phyloP scores from a whole-genome alignment of 192 early-diverging fungal genomes.

The Dissophora ornata region DNA sequence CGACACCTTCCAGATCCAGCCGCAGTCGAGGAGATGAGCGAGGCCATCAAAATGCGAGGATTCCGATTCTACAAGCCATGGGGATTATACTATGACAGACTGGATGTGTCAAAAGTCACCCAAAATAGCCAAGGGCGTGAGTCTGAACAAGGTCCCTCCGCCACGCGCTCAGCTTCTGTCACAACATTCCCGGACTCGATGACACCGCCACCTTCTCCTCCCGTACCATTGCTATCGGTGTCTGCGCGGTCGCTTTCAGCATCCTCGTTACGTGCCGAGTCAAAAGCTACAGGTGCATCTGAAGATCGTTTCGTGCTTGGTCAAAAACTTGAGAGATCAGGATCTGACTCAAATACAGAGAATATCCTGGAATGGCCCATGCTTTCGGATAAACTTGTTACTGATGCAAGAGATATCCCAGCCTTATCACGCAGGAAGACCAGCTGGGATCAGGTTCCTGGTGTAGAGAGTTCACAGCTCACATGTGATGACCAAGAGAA shows the following conservation, averaged over 20 bases:
- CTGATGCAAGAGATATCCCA: slow-evolving; percentile 21
- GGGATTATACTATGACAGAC: not conserved
- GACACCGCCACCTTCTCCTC: not conserved
- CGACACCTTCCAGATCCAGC: slow-evolving; percentile 21
- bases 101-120: not conserved
- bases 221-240: not conserved
- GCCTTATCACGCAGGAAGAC: slow-evolving; percentile 13
- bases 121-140: not conserved
- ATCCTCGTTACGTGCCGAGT: too few relatives aligned
- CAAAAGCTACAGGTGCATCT: not conserved
- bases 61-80: slow-evolving; percentile 1
- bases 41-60: slow-evolving; percentile 7
- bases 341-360: not conserved
- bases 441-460: slow-evolving; percentile 20
- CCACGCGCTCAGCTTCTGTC: not conserved
- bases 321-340: not conserved
- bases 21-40: slow-evolving; percentile 4
- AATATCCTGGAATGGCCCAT: slow-evolving; percentile 3
- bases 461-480: slow-evolving; percentile 1
- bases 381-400: not conserved
- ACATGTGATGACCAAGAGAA: slow-evolving; percentile 1
- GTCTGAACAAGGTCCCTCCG: not conserved
- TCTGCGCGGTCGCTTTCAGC: too few relatives aligned
- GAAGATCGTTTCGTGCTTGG: not conserved
- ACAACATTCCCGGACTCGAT: not conserved